Conservation (phyloP, 768 basidiomycete species). For the Nidularia pulvinata region DNA sequence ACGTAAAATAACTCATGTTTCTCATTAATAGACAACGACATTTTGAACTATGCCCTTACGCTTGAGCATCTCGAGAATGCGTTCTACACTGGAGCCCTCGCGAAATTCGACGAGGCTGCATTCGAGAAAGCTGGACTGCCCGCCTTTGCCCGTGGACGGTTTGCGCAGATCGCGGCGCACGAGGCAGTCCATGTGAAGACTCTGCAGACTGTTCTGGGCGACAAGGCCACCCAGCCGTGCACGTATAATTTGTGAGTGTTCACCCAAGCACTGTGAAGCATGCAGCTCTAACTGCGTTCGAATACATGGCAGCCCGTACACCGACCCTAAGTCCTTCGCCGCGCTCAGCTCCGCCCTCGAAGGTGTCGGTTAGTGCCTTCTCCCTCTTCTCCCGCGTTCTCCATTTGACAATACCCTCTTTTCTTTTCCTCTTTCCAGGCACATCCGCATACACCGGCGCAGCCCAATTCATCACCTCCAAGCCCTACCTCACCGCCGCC, state of each 20-base stretch:
- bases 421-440: no score
- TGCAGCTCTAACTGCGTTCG: background rate
- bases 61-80: slow-evolving; percentile 48
- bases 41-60: slow-evolving; percentile 45
- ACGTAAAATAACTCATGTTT: no score
- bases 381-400: no score
- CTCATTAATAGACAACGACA: no score
- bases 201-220: slow-evolving; percentile 35
- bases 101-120: slow-evolving; percentile 38
- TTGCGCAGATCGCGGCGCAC: slow-evolving; percentile 49
- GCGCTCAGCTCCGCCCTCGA: slow-evolving; percentile 53
- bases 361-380: slow-evolving; percentile 46
- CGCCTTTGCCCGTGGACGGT: slow-evolving; percentile 42
- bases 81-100: slow-evolving; percentile 41
- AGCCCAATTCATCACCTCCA: slow-evolving; percentile 41
- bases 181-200: slow-evolving; percentile 51
- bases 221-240: slow-evolving; percentile 52
- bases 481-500: slow-evolving; percentile 48
- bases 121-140: slow-evolving; percentile 48
- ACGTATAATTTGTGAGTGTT: slow-evolving; percentile 58
- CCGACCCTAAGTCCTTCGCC: slow-evolving; percentile 45
- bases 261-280: background rate
- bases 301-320: slow-evolving; percentile 37
- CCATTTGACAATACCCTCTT: no score
- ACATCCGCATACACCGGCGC: slow-evolving; percentile 66